These are phyloP conservation scores for Nothomitra cinnamomea DNA, from an alignment of 2,329 filamentous ascomycete species.

Conservation along the genomic window DNA sequence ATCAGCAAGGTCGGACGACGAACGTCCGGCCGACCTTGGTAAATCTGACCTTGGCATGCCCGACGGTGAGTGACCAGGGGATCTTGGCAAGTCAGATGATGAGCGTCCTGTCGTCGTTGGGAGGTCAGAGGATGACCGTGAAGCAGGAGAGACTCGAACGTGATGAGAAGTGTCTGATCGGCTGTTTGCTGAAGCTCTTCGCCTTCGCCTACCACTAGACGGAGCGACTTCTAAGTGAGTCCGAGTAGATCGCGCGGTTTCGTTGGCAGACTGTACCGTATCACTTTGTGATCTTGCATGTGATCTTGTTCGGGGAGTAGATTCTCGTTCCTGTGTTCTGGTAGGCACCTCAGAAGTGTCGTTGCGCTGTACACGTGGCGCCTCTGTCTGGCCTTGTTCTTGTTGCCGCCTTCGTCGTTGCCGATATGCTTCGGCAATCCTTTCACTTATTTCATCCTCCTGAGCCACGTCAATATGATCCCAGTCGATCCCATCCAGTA, in stretches of 20 bases:
- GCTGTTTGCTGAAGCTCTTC: conserved; percentile 17
- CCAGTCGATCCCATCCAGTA: conserved; percentile 75
- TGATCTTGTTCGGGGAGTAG: conserved; percentile 19
- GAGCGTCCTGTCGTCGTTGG: not conserved
- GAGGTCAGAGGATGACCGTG: not conserved
- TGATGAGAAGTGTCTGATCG: conserved; percentile 1
- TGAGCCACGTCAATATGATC: conserved; percentile 70
- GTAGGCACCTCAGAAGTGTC: not conserved
- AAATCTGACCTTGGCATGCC: not conserved
- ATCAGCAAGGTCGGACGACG: conserved; percentile 4
- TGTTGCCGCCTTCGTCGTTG: conserved; percentile 52
- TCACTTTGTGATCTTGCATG: conserved; percentile 32
- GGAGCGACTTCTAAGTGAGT: conserved; percentile 28
- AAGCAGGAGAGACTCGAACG: not conserved
- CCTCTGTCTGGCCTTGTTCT: conserved; percentile 36
- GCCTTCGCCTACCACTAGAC: conserved; percentile 26
- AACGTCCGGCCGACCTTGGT: not conserved
- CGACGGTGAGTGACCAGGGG: not conserved
- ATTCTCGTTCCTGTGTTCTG: conserved; percentile 12
- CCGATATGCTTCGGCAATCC: conserved; percentile 77
- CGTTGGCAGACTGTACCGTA: conserved; percentile 29
- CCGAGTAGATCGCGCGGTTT: conserved; percentile 32
- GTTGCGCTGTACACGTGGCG: conserved; percentile 18
- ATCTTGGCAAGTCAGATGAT: not conserved
- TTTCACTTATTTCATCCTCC: conserved; percentile 78